Base-by-base conservation (phyloP, 805 yeast species). In the Yamadazyma takamatsuzukensis region DNA sequence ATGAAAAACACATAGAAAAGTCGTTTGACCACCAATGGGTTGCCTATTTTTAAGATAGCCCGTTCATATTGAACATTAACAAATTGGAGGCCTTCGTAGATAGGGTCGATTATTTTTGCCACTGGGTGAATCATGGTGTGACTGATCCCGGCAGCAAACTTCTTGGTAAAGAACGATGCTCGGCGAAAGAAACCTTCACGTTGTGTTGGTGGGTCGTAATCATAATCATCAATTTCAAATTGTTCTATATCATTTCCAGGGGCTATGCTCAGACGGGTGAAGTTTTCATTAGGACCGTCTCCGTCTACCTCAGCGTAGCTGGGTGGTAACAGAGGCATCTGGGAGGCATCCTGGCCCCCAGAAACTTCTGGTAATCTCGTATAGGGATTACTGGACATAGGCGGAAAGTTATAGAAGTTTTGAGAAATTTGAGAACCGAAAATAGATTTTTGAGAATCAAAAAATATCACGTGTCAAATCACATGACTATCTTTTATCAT, bases 21-120 rank as follows among this genome's bases (percentile, higher is more conserved):
- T 25, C 97, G 65, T 45, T 83, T 82, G 17, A 89, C 77, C 17
- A 90, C 82, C 29, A 87, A 58, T 4, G 96, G 96, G 51, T 89
- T 87, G 4, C 96, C 96, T n/a, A 84, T 45, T 39, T 74, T 73
- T 13, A 78, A 65, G 9, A 90, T 56, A 17, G 68, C 56, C 18
- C 62, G 56, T 45, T 89, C 96, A 33, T 76, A 60, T 32, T 70
- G 67, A 24, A 61, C 56, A 33, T 56, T 56, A 27, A 68, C 42
- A 36, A 54, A 65, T 29, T 56, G 52, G 41, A 67, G 68, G 3
- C 70, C 64, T 47, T 74, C 77, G 42, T 68, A 66, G 4, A 75
- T 64, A 1, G 81, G 80, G 42, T 73, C 78, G 33, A 73, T 47
- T 15, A 70, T 68, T 16, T 55, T 60, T 16, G 64, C 47, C 10